These are phyloP conservation scores for Nakazawaea laoshanensis DNA, from an alignment of 805 yeast genomes.

Conservation along the genomic window DNA sequence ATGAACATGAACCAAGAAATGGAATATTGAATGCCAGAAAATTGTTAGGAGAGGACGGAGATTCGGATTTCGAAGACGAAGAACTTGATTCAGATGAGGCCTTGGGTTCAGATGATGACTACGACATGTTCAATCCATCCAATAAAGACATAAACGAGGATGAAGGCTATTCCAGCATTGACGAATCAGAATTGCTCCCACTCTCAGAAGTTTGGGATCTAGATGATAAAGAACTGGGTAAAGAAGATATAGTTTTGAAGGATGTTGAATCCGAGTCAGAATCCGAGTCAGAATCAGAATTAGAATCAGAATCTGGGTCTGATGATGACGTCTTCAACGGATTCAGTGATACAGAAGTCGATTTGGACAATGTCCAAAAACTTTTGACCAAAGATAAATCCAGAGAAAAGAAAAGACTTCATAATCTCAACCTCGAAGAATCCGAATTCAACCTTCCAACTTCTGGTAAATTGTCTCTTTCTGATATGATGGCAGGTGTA, in stretches of 20 bases:
- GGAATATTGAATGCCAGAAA: slow-evolving; percentile 26
- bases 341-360: slow-evolving; percentile 36
- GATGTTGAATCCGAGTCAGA: slow-evolving; percentile 16
- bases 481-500: slow-evolving; percentile 69
- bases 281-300: slow-evolving; percentile 17
- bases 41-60: slow-evolving; percentile 18
- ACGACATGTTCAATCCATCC: slow-evolving; percentile 42
- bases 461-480: slow-evolving; percentile 47
- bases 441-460: slow-evolving; percentile 65
- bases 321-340: slow-evolving; percentile 15
- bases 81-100: slow-evolving; percentile 71
- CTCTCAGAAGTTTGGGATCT: slow-evolving; percentile 87
- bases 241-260: slow-evolving; percentile 19
- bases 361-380: slow-evolving; percentile 40
- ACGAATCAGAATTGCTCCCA: slow-evolving; percentile 66
- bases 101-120: slow-evolving; percentile 71
- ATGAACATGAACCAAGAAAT: slow-evolving; percentile 14
- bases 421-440: slow-evolving; percentile 49
- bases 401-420: slow-evolving; percentile 33
- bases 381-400: slow-evolving; percentile 27
- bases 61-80: slow-evolving; percentile 26
- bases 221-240: slow-evolving; percentile 46
- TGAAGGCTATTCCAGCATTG: slow-evolving; percentile 61
- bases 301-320: slow-evolving; percentile 18
- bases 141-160: slow-evolving; percentile 24